Evolutionary conservation across 2,329 filamentous ascomycete species (phyloP), one percentile per base, ranked within the genome.

Genomic region (Pseudogymnoascus sp.): DNA sequence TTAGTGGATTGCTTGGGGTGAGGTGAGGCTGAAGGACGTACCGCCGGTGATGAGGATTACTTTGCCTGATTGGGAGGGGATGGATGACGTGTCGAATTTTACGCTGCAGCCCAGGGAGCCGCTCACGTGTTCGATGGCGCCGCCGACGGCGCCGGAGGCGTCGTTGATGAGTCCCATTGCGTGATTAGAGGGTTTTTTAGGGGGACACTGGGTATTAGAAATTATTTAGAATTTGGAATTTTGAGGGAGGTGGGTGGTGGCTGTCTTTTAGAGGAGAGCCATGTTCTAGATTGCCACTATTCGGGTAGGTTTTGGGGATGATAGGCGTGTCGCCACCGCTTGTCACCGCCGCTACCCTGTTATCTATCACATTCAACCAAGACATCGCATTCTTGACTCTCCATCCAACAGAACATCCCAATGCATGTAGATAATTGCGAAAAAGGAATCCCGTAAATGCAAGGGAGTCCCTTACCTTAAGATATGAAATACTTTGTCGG

Each of bases 31-130:
- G 61, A 16, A 47, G 35, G 33, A 60, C 60, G n/a, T 66, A 67
- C 69, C 79, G 47, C 79, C 79, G 0, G 79, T 82, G 37, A 82
- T 74, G 23, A 82, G 71, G 61, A 81, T 77, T 11, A 77, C 75
- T 64, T 79, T 78, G 12, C 72, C 74, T 2, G 67, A 59, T 1
- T 78, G 72, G 31, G 70, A 67, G 3, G 76, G 75, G 21, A 79
- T 75, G 50, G 77, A 73, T 23, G 64, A 67, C 1, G 73, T 69
- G 14, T 72, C 70, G 66, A 76, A 76, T 37, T 60, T 60, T 6
- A 40, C 59, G 33, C 33, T 12, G 11, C 5, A 18, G 47, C 25
- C n/a, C 47, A 56, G 47, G n/a, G 47, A 6, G 47, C 47, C 47
- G 47, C 47, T 33, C 47, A 33, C 28, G 25, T 56, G 25, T 18